phyloP scores from a whole-genome alignment of 306 rosid genomes.

The Dalbergia oliveri region DNA sequence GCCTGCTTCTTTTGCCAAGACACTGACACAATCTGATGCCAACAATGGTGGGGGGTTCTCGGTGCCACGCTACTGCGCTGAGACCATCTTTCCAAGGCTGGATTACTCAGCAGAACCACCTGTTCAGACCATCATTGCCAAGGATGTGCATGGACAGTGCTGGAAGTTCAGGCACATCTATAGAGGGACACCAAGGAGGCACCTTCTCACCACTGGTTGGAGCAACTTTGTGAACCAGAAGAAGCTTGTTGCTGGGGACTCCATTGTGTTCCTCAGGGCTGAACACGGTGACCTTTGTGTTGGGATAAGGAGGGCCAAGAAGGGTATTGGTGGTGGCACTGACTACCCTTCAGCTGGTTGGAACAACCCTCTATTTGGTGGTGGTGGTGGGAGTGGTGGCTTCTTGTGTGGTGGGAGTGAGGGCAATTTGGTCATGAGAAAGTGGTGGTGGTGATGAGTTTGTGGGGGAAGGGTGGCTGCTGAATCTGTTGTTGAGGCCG shows the following conservation, averaged over 20 bases:
- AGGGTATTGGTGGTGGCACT: conserved; percentile 78
- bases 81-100: conserved; percentile 89
- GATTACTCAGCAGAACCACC: conserved; percentile 90
- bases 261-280: conserved; percentile 84
- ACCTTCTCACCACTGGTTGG: conserved; percentile 98
- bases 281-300: conserved; percentile 94
- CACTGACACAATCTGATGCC: conserved; percentile 96
- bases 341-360: conserved; percentile 70
- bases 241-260: conserved; percentile 98
- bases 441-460: conserved; percentile 46
- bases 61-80: conserved; percentile 97
- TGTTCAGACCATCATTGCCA: conserved; percentile 83
- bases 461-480: conserved; percentile 56
- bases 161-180: conserved; percentile 98
- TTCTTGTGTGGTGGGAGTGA: conserved; percentile 50
- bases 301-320: conserved; percentile 96
- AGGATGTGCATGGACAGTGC: conserved; percentile 89
- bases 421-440: conserved; percentile 42
- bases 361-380: conserved; percentile 67
- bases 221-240: conserved; percentile 95
- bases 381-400: conserved; percentile 40
- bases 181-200: conserved; percentile 98
- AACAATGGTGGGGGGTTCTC: conserved; percentile 99
- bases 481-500: conserved; percentile 81
- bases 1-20: conserved; percentile 85